A percentile compares a stretch with the other conserved stretches of the same genome.
Evolutionary conservation across 2,329 filamentous ascomycete genomes (phyloP).

Genomic region (Harringtonia aguacate): DNA sequence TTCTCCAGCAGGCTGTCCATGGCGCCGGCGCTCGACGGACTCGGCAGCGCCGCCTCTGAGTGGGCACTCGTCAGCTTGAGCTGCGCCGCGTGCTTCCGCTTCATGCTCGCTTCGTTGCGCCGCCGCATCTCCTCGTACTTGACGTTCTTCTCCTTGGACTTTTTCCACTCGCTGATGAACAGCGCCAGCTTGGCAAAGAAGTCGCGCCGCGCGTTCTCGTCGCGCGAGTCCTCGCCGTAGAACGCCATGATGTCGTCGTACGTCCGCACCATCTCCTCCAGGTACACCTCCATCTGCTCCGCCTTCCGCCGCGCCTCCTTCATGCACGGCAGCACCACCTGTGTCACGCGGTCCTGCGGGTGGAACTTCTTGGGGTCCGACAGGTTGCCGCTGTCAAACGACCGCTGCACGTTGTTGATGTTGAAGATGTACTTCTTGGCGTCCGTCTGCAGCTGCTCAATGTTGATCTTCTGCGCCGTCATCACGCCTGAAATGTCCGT

Average conservation of each 20-base stretch:
- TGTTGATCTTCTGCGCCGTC: slow-evolving; percentile 78
- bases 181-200: slow-evolving; percentile 91
- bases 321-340: slow-evolving; percentile 87
- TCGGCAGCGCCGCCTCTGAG: slow-evolving; percentile 38
- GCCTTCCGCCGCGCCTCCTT: slow-evolving; percentile 94
- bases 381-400: slow-evolving; percentile 84
- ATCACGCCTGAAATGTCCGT: slow-evolving; percentile 77
- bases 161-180: slow-evolving; percentile 93
- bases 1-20: slow-evolving; percentile 97
- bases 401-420: slow-evolving; percentile 85
- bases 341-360: slow-evolving; percentile 86
- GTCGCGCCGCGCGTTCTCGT: slow-evolving; percentile 86
- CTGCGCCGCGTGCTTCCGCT: slow-evolving; percentile 70
- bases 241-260: slow-evolving; percentile 96
- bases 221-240: slow-evolving; percentile 85
- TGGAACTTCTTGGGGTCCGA: slow-evolving; percentile 98
- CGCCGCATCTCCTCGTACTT: slow-evolving; percentile 68
- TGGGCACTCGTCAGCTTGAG: slow-evolving; percentile 43
- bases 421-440: slow-evolving; percentile 91
- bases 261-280: slow-evolving; percentile 83
- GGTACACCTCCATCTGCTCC: slow-evolving; percentile 86
- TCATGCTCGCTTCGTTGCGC: slow-evolving; percentile 85
- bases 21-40: slow-evolving; percentile 69
- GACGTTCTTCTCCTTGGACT: slow-evolving; percentile 87
- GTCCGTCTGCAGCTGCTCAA: slow-evolving; percentile 81